Conservation (phyloP, 768 basidiomycete genomes). For the Phylloporus rhodoxanthus region DNA sequence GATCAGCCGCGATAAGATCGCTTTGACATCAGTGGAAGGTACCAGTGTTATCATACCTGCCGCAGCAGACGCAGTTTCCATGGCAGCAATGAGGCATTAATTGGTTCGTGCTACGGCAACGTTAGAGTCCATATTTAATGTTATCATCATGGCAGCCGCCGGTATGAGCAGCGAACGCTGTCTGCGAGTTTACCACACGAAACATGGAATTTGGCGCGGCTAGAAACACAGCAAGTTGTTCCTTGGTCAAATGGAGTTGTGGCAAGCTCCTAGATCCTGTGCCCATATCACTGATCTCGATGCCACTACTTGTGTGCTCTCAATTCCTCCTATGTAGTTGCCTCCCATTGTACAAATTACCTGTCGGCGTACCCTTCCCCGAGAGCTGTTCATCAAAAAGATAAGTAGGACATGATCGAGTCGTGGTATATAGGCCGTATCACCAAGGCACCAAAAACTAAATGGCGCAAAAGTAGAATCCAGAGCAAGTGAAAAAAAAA, state of each 20-base stretch:
- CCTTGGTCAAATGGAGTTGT: neutral
- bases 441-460: slow-evolving; percentile 6
- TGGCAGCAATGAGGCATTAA: neutral
- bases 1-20: neutral
- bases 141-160: no score
- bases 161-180: neutral
- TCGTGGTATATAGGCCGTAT: slow-evolving; percentile 21
- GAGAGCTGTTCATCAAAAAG: slow-evolving; percentile 8
- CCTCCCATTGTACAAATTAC: no score
- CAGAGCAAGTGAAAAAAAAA: slow-evolving; percentile 2
- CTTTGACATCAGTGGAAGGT: neutral
- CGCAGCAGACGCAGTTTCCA: neutral
- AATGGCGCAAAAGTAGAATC: slow-evolving; percentile 11
- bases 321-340: neutral
- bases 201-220: neutral
- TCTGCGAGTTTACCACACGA: neutral
- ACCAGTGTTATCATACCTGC: neutral
- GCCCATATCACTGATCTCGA: no score
- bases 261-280: neutral
- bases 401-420: slow-evolving; percentile 6
- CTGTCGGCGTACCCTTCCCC: neutral
- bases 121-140: neutral
- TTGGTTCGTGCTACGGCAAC: neutral
- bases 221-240: neutral
- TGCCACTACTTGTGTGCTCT: neutral